Conservation (phyloP, 805 yeast species). For the Cyberlindnera misumaiensis region DNA sequence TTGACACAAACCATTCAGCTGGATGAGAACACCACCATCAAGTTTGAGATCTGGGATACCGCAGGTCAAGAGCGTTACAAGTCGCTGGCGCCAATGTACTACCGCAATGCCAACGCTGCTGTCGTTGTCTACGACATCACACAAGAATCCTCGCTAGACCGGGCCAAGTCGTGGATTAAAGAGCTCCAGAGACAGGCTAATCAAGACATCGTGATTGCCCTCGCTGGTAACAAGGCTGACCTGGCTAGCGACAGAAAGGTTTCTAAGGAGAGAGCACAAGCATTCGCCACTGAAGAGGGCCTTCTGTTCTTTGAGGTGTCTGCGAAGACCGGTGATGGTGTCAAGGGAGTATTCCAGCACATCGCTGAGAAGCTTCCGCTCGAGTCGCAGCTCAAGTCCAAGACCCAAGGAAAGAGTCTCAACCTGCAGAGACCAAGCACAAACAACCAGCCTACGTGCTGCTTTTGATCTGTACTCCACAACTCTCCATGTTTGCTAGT, state of each 20-base stretch:
- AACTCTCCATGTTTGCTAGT: no score
- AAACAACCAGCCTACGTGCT: constrained; percentile 35
- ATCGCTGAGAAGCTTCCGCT: constrained; percentile 41
- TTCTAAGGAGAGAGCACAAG: constrained; percentile 37
- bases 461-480: constrained; percentile 19
- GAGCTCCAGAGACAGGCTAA: constrained; percentile 67
- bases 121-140: constrained; percentile 74
- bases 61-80: constrained; percentile 81
- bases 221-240: constrained; percentile 77
- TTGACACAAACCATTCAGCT: constrained; percentile 59
- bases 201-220: constrained; percentile 52
- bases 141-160: constrained; percentile 51
- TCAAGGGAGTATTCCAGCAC: constrained; percentile 39
- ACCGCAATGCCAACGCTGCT: constrained; percentile 75
- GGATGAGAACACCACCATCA: constrained; percentile 48
- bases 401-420: constrained; percentile 22
- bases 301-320: constrained; percentile 47
- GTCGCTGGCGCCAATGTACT: constrained; percentile 77
- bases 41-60: constrained; percentile 82
- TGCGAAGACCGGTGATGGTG: constrained; percentile 51
- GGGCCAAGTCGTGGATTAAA: constrained; percentile 73
- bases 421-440: constrained; percentile 38
- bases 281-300: constrained; percentile 48
- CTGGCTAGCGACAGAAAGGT: constrained; percentile 44
- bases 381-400: constrained; percentile 20